phyloP scores from a whole-genome alignment of 345 rosid species.

The Syzygium aromaticum region DNA sequence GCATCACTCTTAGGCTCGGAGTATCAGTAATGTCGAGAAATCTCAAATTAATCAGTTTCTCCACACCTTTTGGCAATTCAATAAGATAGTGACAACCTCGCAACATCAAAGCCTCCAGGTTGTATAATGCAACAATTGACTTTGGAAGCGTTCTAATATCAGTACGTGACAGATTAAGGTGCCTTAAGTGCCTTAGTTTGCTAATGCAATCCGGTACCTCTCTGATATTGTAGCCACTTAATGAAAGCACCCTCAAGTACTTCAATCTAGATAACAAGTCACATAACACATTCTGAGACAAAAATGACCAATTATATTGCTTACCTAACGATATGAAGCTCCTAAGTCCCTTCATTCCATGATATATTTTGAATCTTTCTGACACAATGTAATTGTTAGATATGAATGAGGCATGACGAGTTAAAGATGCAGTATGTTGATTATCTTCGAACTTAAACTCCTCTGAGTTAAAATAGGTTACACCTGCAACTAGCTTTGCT shows the following conservation, averaged over 20 bases:
- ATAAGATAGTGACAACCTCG: not conserved
- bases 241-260: not conserved
- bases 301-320: fast-evolving
- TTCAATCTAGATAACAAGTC: not conserved
- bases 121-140: not conserved
- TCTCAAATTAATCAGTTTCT: not conserved
- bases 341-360: not conserved
- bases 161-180: not conserved
- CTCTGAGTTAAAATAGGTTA: not conserved
- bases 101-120: not conserved
- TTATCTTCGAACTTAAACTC: fast-evolving
- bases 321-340: not conserved
- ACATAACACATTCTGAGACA: not conserved
- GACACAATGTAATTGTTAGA: fast-evolving
- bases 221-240: not conserved
- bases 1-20: not conserved
- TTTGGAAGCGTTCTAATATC: not conserved
- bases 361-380: not conserved
- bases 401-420: not conserved
- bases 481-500: not conserved
- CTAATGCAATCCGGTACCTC: not conserved
- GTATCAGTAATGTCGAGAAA: not conserved
- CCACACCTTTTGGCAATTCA: not conserved
- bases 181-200: not conserved
- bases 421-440: not conserved